Conservation (phyloP, 768 basidiomycete genomes). For the Mycena chlorophos region DNA sequence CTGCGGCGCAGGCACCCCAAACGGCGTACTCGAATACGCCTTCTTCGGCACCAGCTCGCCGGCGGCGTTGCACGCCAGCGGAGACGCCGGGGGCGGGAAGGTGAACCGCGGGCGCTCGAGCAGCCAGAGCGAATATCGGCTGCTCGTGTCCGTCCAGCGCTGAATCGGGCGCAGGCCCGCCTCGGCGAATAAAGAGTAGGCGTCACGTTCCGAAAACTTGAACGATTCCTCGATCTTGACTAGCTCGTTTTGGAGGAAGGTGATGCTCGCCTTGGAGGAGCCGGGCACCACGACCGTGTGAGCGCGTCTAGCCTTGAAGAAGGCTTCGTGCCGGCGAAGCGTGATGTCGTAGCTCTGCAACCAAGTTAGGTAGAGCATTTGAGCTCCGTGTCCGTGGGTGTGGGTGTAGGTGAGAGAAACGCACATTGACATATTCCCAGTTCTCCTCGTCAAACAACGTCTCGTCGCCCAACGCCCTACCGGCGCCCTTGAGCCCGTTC, state of each 20-base stretch:
- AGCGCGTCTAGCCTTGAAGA: constrained; percentile 62
- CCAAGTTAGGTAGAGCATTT: too few species aligned
- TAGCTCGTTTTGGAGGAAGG: constrained; percentile 70
- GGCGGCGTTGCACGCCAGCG: constrained; percentile 27
- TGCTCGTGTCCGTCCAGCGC: constrained; percentile 75
- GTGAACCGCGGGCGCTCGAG: constrained; percentile 82
- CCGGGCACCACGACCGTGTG: constrained; percentile 64
- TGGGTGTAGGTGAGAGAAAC: too few species aligned
- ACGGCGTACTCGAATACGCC: constrained; percentile 42
- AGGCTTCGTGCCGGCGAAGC: constrained; percentile 72
- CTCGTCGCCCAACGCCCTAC: constrained; percentile 67
- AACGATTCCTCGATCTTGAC: constrained; percentile 84
- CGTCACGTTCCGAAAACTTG: constrained; percentile 86
- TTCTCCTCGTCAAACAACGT: constrained; percentile 60
- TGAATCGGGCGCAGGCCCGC: constrained; percentile 82
- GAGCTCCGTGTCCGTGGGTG: too few species aligned
- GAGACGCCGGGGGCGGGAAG: constrained; percentile 63
- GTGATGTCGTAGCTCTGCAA: constrained; percentile 23
- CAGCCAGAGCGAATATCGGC: constrained; percentile 84
- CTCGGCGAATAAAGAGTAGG: constrained; percentile 64
- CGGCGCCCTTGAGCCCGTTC: constrained; percentile 77
- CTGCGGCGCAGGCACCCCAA: constrained; percentile 66
- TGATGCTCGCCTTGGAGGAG: constrained; percentile 40
- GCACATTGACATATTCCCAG: constrained; percentile 78
- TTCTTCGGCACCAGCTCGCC: constrained; percentile 25